Evolutionary conservation across 257 asterid genomes (phyloP), one percentile per base, ranked within the genome.

Genomic region (Echium plantagineum): DNA sequence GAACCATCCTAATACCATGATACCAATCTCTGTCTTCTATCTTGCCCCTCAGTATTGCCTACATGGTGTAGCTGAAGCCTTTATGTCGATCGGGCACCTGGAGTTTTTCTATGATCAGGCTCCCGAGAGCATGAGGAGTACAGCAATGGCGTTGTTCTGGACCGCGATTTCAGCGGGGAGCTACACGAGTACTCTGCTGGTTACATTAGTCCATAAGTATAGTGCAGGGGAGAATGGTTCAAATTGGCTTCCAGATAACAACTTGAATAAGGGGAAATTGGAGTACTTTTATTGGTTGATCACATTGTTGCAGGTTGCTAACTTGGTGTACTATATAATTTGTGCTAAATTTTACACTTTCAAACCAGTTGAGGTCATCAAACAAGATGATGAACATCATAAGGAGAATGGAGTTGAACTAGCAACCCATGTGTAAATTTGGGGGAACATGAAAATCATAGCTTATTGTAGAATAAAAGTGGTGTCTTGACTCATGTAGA

Each of bases 281-380:
- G 95, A 89, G 89, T 83, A 85, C 66, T 78, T 89, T 68, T 89
- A 85, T 49, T 85, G 96, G 96, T 20, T 89, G 69, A 75, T 89
- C 69, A 84, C 96, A 4, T 17, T 78, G 38, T 8, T 88, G 71
- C 95, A 89, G 73, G 76, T 81, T 47, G 13, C 78, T n/a, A 89
- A 89, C 72, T 76, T 83, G 62, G 13, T 81, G 30, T 89, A 85
- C 66, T 89, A 89, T 54, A 20, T 83, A 22, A 30, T 73, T n/a
- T 89, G 96, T 61, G 94, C 96, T 0, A 89, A 80, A 32, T 72
- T 81, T 20, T 89, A 89, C 21, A 83, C 89, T 7, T 78, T 80
- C 9, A 89, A 89, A 83, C 94, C 96, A 3, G 26, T 89, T 68
- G 74, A 75, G 67, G 61, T 76, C 46, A 69, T 52, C 0, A 57